Evolutionary conservation across 2,329 filamentous ascomycete genomes (phyloP).

Genomic region (Penicillium frequentans): DNA sequence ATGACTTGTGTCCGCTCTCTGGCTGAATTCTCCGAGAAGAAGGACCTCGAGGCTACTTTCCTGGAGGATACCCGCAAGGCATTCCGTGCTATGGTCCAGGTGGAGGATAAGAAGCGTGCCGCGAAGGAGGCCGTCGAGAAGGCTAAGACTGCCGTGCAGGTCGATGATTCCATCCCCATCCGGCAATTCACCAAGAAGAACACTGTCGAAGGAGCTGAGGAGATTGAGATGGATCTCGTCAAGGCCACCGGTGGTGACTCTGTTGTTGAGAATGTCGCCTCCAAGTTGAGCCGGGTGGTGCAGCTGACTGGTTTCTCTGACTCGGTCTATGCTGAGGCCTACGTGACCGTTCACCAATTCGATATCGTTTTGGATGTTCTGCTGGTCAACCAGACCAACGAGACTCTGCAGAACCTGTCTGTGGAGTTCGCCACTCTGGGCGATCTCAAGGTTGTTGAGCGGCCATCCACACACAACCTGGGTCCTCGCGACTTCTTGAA

Average conservation of each 20-base stretch:
- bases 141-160: conserved; percentile 89
- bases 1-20: conserved; percentile 96
- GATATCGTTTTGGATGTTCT: conserved; percentile 97
- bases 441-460: conserved; percentile 95
- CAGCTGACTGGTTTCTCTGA: conserved; percentile 98
- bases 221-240: conserved; percentile 86
- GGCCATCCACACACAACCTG: conserved; percentile 93
- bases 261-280: conserved; percentile 79
- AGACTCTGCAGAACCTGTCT: conserved; percentile 93
- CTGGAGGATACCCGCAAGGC: conserved; percentile 92
- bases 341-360: conserved; percentile 98
- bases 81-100: conserved; percentile 95
- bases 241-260: conserved; percentile 91
- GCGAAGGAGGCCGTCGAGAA: conserved; percentile 90
- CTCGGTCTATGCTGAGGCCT: conserved; percentile 97
- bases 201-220: conserved; percentile 74
- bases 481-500: conserved; percentile 96
- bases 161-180: conserved; percentile 92
- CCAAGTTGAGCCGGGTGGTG: conserved; percentile 92
- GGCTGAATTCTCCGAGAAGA: conserved; percentile 84
- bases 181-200: conserved; percentile 93
- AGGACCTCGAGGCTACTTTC: conserved; percentile 89
- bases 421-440: conserved; percentile 98
- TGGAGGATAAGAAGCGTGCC: conserved; percentile 96
- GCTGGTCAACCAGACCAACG: conserved; percentile 93